Base-by-base conservation (phyloP, 345 rosid species). In the Pistacia vera region DNA sequence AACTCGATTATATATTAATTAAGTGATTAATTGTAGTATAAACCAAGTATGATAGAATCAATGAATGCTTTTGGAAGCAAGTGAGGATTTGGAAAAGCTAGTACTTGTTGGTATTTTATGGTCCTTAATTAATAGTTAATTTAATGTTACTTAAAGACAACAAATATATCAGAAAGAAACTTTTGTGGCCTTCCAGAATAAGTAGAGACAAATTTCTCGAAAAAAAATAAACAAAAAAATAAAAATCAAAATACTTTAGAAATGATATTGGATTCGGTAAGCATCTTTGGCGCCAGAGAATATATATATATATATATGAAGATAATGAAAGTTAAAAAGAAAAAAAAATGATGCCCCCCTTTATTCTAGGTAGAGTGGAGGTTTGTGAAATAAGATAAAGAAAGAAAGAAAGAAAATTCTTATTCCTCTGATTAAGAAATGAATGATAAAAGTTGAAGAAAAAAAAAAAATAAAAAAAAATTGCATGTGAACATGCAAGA, bases 401-500 rank as follows among this genome's bases (percentile, higher is more conserved):
- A 63, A 64, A 25, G 51, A 70, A 72, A 67, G 48, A 74, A 71
- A 52, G 77, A 60, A 72, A 81, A 80, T 83, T 89, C 83, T 75
- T 81, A 81, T 89, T 87, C 90, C 79, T 59, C 22, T 38, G 74
- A 71, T 67, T 41, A 48, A 41, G 70, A 41, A 70, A 55, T 55
- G 18, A 3, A 22, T 51, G 30, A 54, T 54, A 49, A 46, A 22
- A n/a, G n/a, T n/a, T n/a, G n/a, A n/a, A n/a, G n/a, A n/a, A 41
- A 8, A 41, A 41, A 8, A 41, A 41, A 22, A 14, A 71, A 20
- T 41, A 55, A 78, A 63, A 25, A n/a, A 25, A 49, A 60, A 69
- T 22, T 54, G 77, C 65, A 17, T 64, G 76, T 28, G 82, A 84
- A 73, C 83, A 73, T 76, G 83, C 70, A 74, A 71, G 86, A 83